Evolutionary conservation across 768 basidiomycete species (phyloP).

Genomic region (Kwoniella botswanensis): DNA sequence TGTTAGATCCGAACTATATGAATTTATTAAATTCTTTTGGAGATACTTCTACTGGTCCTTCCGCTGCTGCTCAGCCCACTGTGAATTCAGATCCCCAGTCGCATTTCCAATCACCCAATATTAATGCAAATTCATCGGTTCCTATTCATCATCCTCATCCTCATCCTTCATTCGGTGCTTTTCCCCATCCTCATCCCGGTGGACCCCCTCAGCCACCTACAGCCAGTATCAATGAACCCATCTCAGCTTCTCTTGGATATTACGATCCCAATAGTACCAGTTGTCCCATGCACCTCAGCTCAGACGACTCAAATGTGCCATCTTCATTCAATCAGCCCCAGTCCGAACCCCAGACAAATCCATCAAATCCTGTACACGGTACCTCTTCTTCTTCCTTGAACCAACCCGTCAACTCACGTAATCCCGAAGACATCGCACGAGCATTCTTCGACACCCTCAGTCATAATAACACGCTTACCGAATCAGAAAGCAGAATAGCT

Average conservation of each 20-base stretch:
- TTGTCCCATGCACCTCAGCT: neutral
- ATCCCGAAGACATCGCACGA: neutral
- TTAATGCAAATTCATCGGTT: neutral
- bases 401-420: neutral
- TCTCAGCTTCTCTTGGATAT: neutral
- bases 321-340: too few relatives aligned
- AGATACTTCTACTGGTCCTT: constrained; percentile 19
- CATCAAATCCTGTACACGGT: too few relatives aligned
- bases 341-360: too few relatives aligned
- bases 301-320: neutral
- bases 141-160: neutral
- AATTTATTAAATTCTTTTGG: constrained; percentile 39
- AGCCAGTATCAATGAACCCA: neutral
- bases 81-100: neutral
- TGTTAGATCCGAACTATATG: constrained; percentile 47
- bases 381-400: too few relatives aligned
- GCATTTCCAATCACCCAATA: neutral
- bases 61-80: neutral
- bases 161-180: neutral
- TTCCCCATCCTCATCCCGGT: neutral
- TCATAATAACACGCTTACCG: neutral
- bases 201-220: neutral
- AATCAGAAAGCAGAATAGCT: neutral
- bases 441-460: neutral
- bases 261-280: neutral